phyloP scores from a whole-genome alignment of 2,329 filamentous ascomycete genomes.

The Colletotrichum kahawae region DNA sequence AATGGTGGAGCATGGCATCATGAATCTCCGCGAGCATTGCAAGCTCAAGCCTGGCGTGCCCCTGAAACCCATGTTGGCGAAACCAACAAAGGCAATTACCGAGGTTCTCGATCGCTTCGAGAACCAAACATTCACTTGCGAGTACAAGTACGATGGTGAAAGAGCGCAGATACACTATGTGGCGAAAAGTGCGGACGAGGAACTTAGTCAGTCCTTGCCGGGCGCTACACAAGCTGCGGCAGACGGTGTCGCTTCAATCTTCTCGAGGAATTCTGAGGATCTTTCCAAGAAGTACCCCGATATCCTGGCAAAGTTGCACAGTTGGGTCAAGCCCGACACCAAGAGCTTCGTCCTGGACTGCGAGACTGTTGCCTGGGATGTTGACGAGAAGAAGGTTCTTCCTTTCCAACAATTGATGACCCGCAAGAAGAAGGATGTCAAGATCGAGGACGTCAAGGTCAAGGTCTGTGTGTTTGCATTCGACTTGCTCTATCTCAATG shows the following conservation, averaged over 20 bases:
- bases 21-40: constrained; percentile 81
- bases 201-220: constrained; percentile 67
- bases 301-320: constrained; percentile 84
- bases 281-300: constrained; percentile 98
- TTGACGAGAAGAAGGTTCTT: constrained; percentile 91
- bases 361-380: constrained; percentile 96
- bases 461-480: constrained; percentile 98
- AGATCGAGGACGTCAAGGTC: constrained; percentile 92
- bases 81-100: constrained; percentile 97
- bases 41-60: constrained; percentile 93
- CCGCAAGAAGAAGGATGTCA: constrained; percentile 95
- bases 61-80: constrained; percentile 97
- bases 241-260: constrained; percentile 86
- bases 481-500: constrained; percentile 92
- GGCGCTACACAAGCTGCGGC: constrained; percentile 69
- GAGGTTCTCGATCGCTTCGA: constrained; percentile 98
- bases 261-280: constrained; percentile 97
- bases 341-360: constrained; percentile 98
- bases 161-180: constrained; percentile 99
- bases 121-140: constrained; percentile 93
- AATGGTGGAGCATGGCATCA: constrained; percentile 85
- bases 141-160: constrained; percentile 99
- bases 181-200: constrained; percentile 74
- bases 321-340: constrained; percentile 88
- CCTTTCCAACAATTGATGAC: constrained; percentile 99